Evolutionary conservation across 345 rosid species (phyloP).

Genomic region (Lagerstroemia speciosa): DNA sequence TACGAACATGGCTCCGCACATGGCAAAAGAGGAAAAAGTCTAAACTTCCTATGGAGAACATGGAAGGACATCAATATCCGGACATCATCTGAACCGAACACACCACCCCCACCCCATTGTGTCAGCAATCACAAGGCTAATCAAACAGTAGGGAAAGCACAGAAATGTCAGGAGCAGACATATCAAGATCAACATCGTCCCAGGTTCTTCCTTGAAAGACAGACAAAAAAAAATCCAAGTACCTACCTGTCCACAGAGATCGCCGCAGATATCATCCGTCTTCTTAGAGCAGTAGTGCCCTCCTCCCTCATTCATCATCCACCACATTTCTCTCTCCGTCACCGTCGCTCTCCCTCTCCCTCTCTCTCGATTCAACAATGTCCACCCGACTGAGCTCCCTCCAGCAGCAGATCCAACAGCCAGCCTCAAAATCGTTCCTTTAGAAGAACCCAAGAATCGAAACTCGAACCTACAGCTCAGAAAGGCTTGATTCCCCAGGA

Average conservation of each 20-base stretch:
- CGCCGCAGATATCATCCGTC: conserved; percentile 80
- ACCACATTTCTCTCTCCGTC: conserved; percentile 53
- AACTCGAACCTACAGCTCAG: background rate
- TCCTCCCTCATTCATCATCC: conserved; percentile 91
- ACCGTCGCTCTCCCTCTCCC: background rate
- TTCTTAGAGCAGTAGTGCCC: conserved; percentile 91
- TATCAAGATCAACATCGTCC: background rate
- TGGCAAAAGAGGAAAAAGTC: background rate
- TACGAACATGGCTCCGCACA: background rate
- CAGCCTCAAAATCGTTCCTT: background rate
- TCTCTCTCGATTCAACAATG: background rate
- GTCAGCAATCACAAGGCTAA: background rate
- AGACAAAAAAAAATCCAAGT: background rate
- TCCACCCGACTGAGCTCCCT: background rate
- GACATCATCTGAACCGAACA: background rate
- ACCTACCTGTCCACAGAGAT: conserved; percentile 79
- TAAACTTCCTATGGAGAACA: background rate
- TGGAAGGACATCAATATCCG: background rate
- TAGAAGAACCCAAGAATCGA: background rate
- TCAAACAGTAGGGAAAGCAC: background rate
- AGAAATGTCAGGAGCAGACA: background rate
- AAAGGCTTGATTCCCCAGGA: background rate
- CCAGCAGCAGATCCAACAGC: background rate
- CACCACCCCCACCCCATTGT: background rate
- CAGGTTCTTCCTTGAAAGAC: background rate